Conservation (phyloP, 768 basidiomycete genomes). For the Candolleomyces aberdarensis region DNA sequence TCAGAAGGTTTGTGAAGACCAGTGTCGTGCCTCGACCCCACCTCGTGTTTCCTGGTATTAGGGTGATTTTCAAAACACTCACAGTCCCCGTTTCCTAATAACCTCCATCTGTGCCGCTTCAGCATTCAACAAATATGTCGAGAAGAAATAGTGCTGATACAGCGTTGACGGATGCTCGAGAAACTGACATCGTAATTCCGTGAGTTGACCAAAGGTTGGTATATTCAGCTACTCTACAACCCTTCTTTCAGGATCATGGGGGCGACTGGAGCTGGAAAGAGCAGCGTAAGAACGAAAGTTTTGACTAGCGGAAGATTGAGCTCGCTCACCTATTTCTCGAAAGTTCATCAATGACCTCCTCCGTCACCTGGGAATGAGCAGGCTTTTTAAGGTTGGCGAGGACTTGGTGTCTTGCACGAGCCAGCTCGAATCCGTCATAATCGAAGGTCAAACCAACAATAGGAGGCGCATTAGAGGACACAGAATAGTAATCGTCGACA, state of each 20-base stretch:
- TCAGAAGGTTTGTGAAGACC: no score
- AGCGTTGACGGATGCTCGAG: no score
- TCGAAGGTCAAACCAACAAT: neutral
- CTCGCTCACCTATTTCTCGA: neutral
- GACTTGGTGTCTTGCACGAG: neutral
- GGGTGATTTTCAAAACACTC: no score
- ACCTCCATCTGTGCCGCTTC: no score
- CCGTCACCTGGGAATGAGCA: neutral
- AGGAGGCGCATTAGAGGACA: neutral
- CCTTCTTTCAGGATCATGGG: neutral
- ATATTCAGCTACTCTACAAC: neutral
- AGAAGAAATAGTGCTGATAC: no score
- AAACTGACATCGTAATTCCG: constrained; percentile 10
- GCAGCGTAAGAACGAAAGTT: neutral
- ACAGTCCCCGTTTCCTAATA: no score
- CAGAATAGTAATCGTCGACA: constrained; percentile 6
- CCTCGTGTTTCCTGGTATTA: no score
- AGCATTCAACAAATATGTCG: no score
- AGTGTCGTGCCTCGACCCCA: no score
- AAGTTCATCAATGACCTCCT: neutral
- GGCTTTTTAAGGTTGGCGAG: neutral
- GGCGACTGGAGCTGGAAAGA: neutral
- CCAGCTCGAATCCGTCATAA: neutral
- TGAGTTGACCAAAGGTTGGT: neutral
- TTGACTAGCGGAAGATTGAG: neutral